Base-by-base conservation (phyloP, 352 stramenopile species). In the Phytophthora nicotianae region DNA sequence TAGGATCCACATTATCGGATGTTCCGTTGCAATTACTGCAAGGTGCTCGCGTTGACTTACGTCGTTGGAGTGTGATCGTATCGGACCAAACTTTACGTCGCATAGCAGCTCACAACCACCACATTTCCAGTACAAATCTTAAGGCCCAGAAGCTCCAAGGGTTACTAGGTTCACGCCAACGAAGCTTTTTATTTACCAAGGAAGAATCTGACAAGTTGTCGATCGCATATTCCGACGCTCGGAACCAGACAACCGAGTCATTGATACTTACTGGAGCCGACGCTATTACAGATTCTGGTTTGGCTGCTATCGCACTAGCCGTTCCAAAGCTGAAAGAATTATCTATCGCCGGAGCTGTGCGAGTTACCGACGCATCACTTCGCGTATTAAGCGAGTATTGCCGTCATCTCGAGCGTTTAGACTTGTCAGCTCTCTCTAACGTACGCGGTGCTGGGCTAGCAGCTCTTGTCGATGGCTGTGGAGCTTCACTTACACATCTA, bases 21-120 rank as follows among this genome's bases (percentile, higher is more conserved):
- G 68, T 94, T 27, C 85, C 85, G 11, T 72, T 81, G 11, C 79
- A 91, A 50, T 83, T 91, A 23, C 57, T 92, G 7, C 81, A 92
- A 52, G 58, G 61, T 16, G 41, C 68, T 16, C 57, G 80, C 23
- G 72, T 92, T 17, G 70, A 77, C 50, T 57, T 94, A 7, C 84
- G 67, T 56, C 74, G 75, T 16, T 94, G 85, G 83, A 92, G 79
- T 5, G 74, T 82, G 4, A 76, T 92, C 16, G 83, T 91, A 1
- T 86, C 83, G 1, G 74, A 94, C 56, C 58, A 62, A 1, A 90
- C 83, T 9, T 65, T 94, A 5, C 59, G 68, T 13, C 83, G 81
- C 16, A 70, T 94, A 41, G 83, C 79, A 5, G 77, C 81, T 6
- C 74, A 79, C 55, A 94, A 94, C 62, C 63, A 70, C 24, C 79